Percentiles rank a stretch among this genome's conserved stretches.
phyloP scores from a whole-genome alignment of 768 basidiomycete genomes.

The Pulveroboletus sp. region DNA sequence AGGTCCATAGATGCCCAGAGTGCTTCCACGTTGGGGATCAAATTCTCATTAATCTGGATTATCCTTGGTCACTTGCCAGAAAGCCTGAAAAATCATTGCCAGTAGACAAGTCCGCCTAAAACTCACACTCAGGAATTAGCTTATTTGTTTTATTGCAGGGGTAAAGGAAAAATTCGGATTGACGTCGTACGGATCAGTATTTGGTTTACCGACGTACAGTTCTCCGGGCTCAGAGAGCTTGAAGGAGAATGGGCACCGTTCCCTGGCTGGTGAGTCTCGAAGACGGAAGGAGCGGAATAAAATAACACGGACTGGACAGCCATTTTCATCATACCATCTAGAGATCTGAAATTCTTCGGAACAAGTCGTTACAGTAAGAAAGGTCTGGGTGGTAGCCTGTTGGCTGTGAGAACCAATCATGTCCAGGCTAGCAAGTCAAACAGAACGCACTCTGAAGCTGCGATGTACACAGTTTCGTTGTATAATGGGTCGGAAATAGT shows the following conservation, averaged over 20 bases:
- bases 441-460: conserved; percentile 5
- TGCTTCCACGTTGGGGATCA: too few species aligned
- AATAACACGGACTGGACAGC: conserved; percentile 36
- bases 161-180: conserved; percentile 40
- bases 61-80: not conserved
- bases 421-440: not conserved
- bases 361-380: conserved; percentile 5
- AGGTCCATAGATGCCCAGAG: too few species aligned
- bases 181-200: conserved; percentile 40
- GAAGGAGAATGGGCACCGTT: conserved; percentile 41
- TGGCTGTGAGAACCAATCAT: not conserved
- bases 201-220: conserved; percentile 48
- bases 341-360: not conserved
- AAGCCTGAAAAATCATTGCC: not conserved
- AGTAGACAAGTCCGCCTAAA: too few species aligned
- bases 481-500: conserved; percentile 1
- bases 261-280: conserved; percentile 41
- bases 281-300: conserved; percentile 33
- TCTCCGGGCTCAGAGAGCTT: conserved; percentile 43
- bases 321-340: conserved; percentile 35
- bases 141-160: not conserved
- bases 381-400: conserved; percentile 4
- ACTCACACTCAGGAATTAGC: not conserved
- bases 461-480: conserved; percentile 5
- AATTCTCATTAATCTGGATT: too few species aligned